Evolutionary conservation across 495 filamentous ascomycete genomes (phyloP).

Genomic region (Choiromyces venosus): DNA sequence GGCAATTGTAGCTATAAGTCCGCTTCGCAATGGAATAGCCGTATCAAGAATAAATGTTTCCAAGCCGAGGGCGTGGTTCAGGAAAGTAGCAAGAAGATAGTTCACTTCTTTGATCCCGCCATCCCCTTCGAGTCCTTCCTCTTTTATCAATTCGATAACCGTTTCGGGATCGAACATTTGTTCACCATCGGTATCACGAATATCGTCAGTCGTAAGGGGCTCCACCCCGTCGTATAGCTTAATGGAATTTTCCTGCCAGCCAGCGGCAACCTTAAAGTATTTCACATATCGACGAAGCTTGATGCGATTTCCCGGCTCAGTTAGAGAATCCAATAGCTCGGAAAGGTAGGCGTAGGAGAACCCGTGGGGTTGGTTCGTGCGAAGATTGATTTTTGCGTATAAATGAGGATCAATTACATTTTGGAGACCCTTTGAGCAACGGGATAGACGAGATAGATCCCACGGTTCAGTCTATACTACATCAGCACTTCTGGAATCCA

Average conservation of each 20-base stretch:
- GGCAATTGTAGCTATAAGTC: slow-evolving; percentile 10
- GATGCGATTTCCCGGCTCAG: background rate
- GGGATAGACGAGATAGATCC: slow-evolving; percentile 24
- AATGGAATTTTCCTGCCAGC: slow-evolving; percentile 29
- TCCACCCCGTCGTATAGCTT: slow-evolving; percentile 9
- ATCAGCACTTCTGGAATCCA: background rate
- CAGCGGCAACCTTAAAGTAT: slow-evolving; percentile 4
- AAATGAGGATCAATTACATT: slow-evolving; percentile 22
- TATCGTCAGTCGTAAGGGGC: slow-evolving; percentile 17
- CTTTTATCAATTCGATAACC: slow-evolving; percentile 7
- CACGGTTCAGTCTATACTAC: slow-evolving; percentile 18
- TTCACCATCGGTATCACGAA: slow-evolving; percentile 5
- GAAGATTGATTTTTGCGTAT: slow-evolving; percentile 26
- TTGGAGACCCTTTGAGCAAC: slow-evolving; percentile 22
- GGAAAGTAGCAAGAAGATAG: slow-evolving; percentile 12
- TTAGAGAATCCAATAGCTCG: slow-evolving; percentile 12
- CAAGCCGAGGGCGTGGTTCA: slow-evolving; percentile 2
- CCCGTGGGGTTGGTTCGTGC: slow-evolving; percentile 24
- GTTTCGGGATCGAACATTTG: background rate
- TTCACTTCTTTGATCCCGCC: slow-evolving; percentile 26
- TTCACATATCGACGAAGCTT: slow-evolving; percentile 23
- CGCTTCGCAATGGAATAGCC: slow-evolving; percentile 13
- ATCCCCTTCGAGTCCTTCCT: slow-evolving; percentile 20
- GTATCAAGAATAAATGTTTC: slow-evolving; percentile 16
- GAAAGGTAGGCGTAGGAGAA: slow-evolving; percentile 26